Base-by-base conservation (phyloP, 306 rosid species). In the Cucumis hystrix region DNA sequence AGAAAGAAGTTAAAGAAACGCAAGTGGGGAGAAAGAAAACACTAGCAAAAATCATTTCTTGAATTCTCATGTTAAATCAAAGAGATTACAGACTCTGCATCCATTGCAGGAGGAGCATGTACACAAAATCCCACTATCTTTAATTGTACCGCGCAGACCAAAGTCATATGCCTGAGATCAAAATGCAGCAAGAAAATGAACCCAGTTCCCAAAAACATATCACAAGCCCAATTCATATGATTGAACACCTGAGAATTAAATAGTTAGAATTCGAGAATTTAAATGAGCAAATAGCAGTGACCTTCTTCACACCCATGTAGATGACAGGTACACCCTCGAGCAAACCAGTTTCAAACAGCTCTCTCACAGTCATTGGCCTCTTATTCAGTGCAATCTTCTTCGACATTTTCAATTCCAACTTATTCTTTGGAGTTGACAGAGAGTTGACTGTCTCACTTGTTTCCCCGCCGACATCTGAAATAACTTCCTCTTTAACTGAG, bases 281-380 rank as follows among this genome's bases (percentile, higher is more conserved):
- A 37, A 65, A 77, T 16, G 52, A 57, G 75, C 61, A 63, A 55
- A 74, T n/a, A n/a, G 70, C 59, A 79, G 45, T 11, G 69, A 95
- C 99, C 99, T 92, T 92, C 83, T 89, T 89, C 72, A 86, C 85
- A 76, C 99, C 99, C 82, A 91, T 83, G 89, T 95, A 95, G 70
- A 95, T 84, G 75, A 92, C 98, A 0, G 92, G 86, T 80, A 95
- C 84, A 5, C 98, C 99, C n/a, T 95, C 99, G 51, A 95, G 91
- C 77, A 95, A 83, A 51, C 99, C 99, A 43, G 98, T 95, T 15
- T 92, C 93, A 62, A 95, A 92, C 15, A 95, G 96, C 84, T 95
- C 97, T 83, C 83, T 95, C 61, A 90, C 93, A 1, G 96, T 90
- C 80, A 87, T 74, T 11, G 91, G 97, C 81, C 83, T 89, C 87